These are phyloP conservation scores for Eimeria praecox DNA, from an alignment of 169 alveolate species.

Conservation along the genomic window DNA sequence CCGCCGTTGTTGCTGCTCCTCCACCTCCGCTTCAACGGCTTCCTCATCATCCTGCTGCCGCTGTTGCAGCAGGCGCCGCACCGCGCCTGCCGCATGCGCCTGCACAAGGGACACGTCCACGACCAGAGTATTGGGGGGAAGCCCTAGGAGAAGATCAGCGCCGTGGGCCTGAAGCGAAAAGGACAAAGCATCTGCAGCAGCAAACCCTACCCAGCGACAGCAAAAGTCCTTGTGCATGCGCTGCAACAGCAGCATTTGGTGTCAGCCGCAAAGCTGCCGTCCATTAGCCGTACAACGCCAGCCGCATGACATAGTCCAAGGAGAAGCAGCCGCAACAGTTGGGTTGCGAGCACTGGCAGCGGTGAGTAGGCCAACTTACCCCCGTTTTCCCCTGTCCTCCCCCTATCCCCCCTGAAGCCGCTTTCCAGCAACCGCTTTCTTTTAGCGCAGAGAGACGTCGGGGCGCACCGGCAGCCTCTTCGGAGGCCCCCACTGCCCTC, in stretches of 20 bases:
- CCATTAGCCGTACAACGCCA: conserved; percentile 3
- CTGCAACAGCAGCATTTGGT: not conserved
- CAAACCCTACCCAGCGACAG: not conserved
- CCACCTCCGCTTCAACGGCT: not conserved
- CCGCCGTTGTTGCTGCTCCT: not conserved
- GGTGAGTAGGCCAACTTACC: conserved; percentile 26
- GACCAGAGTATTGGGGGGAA: conserved; percentile 45
- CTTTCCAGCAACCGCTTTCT: conserved; percentile 54
- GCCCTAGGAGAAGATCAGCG: conserved; percentile 53
- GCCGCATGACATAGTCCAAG: not conserved
- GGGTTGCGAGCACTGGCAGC: not conserved
- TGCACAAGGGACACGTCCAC: conserved; percentile 63
- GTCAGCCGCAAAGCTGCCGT: not conserved
- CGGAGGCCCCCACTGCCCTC: conserved; percentile 53
- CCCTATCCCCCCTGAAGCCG: conserved; percentile 52
- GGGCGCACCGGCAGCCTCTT: not conserved
- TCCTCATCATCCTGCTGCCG: conserved; percentile 16
- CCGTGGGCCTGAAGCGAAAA: conserved; percentile 36
- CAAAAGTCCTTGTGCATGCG: not conserved
- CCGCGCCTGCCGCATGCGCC: conserved; percentile 1
- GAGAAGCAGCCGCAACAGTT: not conserved
- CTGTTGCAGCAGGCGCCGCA: conserved; percentile 67
- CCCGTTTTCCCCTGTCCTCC: conserved; percentile 55
- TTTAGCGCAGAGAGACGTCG: not conserved
- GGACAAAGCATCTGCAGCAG: not conserved